Evolutionary conservation across 345 rosid species (phyloP), one percentile per base, ranked within the genome.

Genomic region (Rhodamnia rubescens): DNA sequence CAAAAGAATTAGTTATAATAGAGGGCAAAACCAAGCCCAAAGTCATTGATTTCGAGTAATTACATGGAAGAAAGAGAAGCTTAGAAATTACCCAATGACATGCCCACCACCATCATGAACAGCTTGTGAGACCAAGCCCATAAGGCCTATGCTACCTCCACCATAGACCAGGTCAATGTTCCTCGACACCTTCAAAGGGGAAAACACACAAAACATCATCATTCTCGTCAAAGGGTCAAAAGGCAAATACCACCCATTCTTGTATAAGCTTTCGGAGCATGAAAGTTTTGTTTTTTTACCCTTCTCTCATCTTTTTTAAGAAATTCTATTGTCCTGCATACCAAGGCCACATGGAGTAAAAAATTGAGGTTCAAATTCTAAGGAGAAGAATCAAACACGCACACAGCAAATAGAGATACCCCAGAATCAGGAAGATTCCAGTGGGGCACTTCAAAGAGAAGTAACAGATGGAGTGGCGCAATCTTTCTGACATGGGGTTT

Each of bases 101-200:
- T 96, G 99, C 90, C 99, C 95, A 90, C 99, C 99, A 52, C 99
- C 99, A 89, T 98, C 95, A 90, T 98, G 99, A 93, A 98, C 99
- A 85, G 99, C 98, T 91, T 98, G 99, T 81, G 99, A 98, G 87
- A 98, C 93, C 90, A 96, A 89, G 86, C 99, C 99, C 99, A 98
- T 98, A 88, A 98, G 93, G 83, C 99, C 99, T 89, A 98, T 96
- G 91, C 99, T 98, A 22, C 99, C 99, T 55, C 99, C 99, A 92
- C 99, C 99, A 89, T 98, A 96, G 85, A 98, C 99, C 87, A 98
- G 88, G 93, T 98, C 99, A 92, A 96, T 96, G 91, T 94, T 96
- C 94, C 94, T 95, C 85, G 97, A 93, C 69, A 98, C 99, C 99
- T 98, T 88, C 91, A 88, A 50, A 50, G 82, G 69, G 49, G 16